These are phyloP conservation scores for Piromyces finnis DNA, from an alignment of 192 early-diverging fungal genomes.

Conservation along the genomic window DNA sequence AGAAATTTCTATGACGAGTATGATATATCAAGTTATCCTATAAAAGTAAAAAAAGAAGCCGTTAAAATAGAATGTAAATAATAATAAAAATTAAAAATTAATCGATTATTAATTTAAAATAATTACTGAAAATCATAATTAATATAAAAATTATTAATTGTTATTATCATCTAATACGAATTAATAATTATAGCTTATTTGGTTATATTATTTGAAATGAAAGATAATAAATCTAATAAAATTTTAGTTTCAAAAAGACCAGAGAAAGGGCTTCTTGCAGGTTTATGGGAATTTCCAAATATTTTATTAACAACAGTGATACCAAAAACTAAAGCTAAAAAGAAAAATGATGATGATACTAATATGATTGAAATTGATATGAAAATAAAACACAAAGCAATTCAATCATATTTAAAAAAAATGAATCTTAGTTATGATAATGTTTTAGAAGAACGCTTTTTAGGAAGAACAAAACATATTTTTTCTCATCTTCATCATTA, in stretches of 20 bases:
- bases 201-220: neutral
- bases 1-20: conserved; percentile 1
- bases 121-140: too few relatives aligned
- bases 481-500: neutral
- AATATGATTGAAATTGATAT: neutral
- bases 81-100: too few relatives aligned
- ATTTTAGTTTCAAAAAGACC: conserved; percentile 32
- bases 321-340: neutral
- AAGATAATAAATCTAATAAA: neutral
- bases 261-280: conserved; percentile 38
- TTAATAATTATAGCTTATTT: neutral
- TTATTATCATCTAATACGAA: too few relatives aligned
- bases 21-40: conserved; percentile 3
- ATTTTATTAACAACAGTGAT: neutral
- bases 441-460: neutral
- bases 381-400: neutral
- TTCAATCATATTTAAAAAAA: neutral
- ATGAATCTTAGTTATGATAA: neutral
- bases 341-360: neutral
- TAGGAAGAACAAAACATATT: neutral
- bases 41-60: conserved; percentile 1
- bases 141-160: too few relatives aligned
- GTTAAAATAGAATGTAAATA: neutral
- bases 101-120: too few relatives aligned
- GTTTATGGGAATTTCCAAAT: conserved; percentile 59